Evolutionary conservation across 805 yeast genomes (phyloP).

Genomic region (Lipomyces orientalis): DNA sequence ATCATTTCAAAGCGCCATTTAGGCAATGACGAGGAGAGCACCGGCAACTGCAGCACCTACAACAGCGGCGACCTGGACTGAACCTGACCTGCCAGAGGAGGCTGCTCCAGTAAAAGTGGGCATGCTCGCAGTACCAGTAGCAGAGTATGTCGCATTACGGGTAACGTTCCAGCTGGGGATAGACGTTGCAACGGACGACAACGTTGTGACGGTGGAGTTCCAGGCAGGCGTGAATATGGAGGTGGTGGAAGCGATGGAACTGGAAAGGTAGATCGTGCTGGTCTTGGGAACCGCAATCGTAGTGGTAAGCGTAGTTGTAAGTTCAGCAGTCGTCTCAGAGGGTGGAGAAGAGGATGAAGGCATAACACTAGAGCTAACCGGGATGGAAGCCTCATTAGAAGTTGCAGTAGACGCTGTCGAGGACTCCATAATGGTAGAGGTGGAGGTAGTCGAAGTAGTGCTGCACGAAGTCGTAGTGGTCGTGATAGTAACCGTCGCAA

Average conservation of each 20-base stretch:
- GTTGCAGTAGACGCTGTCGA: background rate
- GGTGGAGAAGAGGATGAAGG: background rate
- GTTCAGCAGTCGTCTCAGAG: background rate
- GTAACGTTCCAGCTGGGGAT: background rate
- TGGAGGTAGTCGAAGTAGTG: background rate
- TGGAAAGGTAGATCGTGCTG: slow-evolving; percentile 14
- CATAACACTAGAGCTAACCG: background rate
- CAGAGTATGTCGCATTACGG: slow-evolving; percentile 3
- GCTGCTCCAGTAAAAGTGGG: slow-evolving; percentile 14
- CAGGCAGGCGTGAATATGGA: background rate
- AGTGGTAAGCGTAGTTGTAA: slow-evolving; percentile 3
- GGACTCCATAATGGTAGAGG: background rate
- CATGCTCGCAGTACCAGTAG: slow-evolving; percentile 5
- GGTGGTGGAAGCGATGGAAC: slow-evolving; percentile 15
- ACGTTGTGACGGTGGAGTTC: background rate
- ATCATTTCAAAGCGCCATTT: background rate
- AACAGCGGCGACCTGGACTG: background rate
- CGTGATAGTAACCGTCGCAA: slow-evolving; percentile 12
- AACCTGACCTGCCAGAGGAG: background rate
- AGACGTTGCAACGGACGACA: background rate
- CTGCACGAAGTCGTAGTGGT: slow-evolving; percentile 5
- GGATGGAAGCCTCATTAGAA: background rate
- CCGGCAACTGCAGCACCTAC: background rate
- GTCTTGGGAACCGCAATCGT: background rate
- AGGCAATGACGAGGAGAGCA: slow-evolving; percentile 10